Base-by-base conservation (phyloP, 1,284 basidiomycete genomes). In the Boletus semigastroideus region DNA sequence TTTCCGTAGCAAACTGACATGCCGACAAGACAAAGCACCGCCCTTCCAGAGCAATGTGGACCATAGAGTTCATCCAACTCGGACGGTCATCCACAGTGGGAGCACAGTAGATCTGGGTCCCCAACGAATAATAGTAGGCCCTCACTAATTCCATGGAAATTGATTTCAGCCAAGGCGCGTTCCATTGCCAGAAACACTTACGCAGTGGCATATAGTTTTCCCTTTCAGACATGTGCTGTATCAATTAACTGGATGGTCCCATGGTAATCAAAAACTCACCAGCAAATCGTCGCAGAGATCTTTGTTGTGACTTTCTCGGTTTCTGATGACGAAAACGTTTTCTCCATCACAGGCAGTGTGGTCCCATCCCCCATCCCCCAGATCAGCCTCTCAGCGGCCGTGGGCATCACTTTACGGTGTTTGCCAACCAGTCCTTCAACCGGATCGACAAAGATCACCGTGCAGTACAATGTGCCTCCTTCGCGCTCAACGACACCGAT, bases 201-300 rank as follows among this genome's bases (percentile, higher is more conserved):
- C 82, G 63, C 20, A 90, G 67, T 4, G 88, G 88, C 86, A 90
- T 87, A 59, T 85, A 86, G 64, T 90, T 90, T 64, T 90, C 86
- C 86, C 82, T 84, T 27, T 34, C 3, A 12, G 19, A 19, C 16
- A 22, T 38, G 17, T 20, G 14, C 37, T 14, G 11, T 5, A 37
- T 63, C 1, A 48, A 54, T 28, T 9, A n/a, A 51, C 17, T n/a
- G 36, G 4, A 30, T 50, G 37, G 37, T 25, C 17, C 28, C n/a
- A 38, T 45, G 19, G 25, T 2, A n/a, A 27, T 34, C n/a, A 48
- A 36, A 25, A 53, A 54, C 77, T 65, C 58, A 82, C 83, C 87
- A 89, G 63, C 87, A 87, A 51, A 88, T 85, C 4, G 84, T 73
- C 1, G 82, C 81, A 12, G 83, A 80, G 8, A 88, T 64, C 58